Evolutionary conservation across 2,329 filamentous ascomycete genomes (phyloP), one percentile per base, ranked within the genome.

Genomic region (Sarocladiaceae sp.): DNA sequence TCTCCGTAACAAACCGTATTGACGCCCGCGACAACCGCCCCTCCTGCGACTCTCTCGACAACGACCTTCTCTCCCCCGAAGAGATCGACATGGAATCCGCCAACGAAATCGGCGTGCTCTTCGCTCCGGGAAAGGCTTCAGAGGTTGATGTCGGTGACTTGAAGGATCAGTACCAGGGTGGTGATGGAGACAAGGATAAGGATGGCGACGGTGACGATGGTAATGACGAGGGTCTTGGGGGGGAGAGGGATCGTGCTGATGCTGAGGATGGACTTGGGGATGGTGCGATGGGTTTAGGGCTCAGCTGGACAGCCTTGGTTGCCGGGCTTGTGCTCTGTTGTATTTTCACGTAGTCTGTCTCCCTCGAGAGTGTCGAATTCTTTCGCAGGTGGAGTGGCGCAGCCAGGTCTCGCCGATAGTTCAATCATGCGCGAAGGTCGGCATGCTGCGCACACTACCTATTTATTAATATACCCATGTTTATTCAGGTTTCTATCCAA

Each of bases 1-100:
- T 89, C 57, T 75, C 77, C 3, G 78, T 88, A 33, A 86, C 84
- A 5, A 89, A 89, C 64, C 73, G 70, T 35, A 88, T 89, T 56
- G 63, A 71, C 8, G 62, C 66, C 28, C 60, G 62, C 18, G 65
- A 65, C 20, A 59, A 65, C 53, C 70, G 76, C n/a, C 69, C 72
- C 1, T 67, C 69, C 17, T 84, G 81, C 59, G 76, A 78, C 51
- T 59, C 62, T 1, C 60, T 83, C 37, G 69, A 76, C 55, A 84
- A 83, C 61, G 68, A 73, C 22, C 58, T 83, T 25, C 64, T 82
- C 47, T 62, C 71, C 1, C 70, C 73, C 18, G 71, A 73, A 11
- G 66, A 75, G 46, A 66, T 82, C 53, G 65, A 75, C 52, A 67
- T 65, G 15, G 63, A 67, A 22, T 61, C 65, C 3, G 72, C 76